Evolutionary conservation across 2,329 filamentous ascomycete genomes (phyloP), one percentile per base, ranked within the genome.

Genomic region (Neocucurbitaria cava): DNA sequence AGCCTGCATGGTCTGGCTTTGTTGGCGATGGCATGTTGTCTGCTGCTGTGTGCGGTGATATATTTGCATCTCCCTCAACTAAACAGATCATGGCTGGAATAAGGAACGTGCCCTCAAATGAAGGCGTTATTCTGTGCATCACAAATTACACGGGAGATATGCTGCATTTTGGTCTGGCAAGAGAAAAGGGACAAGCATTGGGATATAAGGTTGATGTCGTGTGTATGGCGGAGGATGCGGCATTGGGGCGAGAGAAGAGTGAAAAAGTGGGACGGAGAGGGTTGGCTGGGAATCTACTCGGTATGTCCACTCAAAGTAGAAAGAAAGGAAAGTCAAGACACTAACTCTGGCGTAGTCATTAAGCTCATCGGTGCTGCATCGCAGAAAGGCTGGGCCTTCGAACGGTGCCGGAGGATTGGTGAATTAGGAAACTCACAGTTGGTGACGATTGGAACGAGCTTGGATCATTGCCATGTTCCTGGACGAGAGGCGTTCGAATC

Each of bases 391-490:
- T 80, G 78, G 66, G 67, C 73, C 3, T 81, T 81, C 47, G 79
- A 81, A 43, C 70, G 73, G 54, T 79, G 77, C 52, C 68, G 79
- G 52, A 73, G 77, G 55, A 77, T 82, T 52, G 79, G 79, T 11
- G 70, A 77, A 31, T 59, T 78, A 10, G 78, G 78, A 4, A 80
- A 79, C 58, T 72, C 65, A 17, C 75, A 81, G 38, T 68, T 82
- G 20, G 81, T 82, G 5, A 82, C 80, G 3, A 81, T 83, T 47
- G 82, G 80, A 1, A 79, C 80, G 11, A 80, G 78, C 45, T 60
- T 84, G 15, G 81, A 84, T 61, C 81, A 83, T 62, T 83, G 81
- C 61, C 81, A 83, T 58, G 81, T 84, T 2, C 81, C 81, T 3
- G 81, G 81, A 10, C 63, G 81, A 52, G 77, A 80, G 30, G 79